Evolutionary conservation across 2,329 filamentous ascomycete species (phyloP).

Genomic region (Aphanocladium album): DNA sequence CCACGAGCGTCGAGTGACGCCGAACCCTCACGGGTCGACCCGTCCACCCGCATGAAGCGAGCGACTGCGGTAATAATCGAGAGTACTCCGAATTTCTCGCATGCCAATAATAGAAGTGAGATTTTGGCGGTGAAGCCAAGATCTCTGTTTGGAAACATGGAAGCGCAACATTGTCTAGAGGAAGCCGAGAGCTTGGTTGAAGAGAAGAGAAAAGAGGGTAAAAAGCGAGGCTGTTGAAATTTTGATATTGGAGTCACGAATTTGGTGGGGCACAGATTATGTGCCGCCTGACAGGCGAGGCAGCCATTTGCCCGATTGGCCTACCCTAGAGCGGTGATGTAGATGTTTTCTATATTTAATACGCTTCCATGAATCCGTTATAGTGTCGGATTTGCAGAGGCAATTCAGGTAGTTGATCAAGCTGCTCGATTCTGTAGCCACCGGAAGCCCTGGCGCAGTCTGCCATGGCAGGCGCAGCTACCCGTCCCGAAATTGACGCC

Average conservation of each 20-base stretch:
- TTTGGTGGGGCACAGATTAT: neutral
- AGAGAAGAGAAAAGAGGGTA: constrained; percentile 7
- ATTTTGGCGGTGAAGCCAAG: constrained; percentile 1
- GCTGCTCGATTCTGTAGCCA: too few species aligned
- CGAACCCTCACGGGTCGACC: constrained; percentile 75
- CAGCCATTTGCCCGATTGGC: neutral
- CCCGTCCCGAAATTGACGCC: too few species aligned
- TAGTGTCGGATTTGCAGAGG: neutral
- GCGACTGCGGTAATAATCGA: constrained; percentile 49
- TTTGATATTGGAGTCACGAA: constrained; percentile 10
- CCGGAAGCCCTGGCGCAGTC: too few species aligned
- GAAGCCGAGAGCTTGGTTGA: constrained; percentile 17
- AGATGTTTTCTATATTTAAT: neutral
- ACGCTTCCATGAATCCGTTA: too few species aligned
- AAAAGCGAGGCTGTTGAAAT: constrained; percentile 3
- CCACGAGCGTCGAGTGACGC: constrained; percentile 71
- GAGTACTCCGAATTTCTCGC: constrained; percentile 74
- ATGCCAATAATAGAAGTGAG: constrained; percentile 8
- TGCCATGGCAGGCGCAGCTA: too few species aligned
- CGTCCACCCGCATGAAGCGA: constrained; percentile 37
- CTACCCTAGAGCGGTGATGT: neutral
- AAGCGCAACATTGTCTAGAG: constrained; percentile 20
- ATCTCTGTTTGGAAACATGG: constrained; percentile 19
- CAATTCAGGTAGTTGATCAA: too few species aligned
- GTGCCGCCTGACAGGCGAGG: constrained; percentile 8